A percentile compares a stretch with the other conserved stretches of the same genome.
Evolutionary conservation across 306 rosid species (phyloP).

Genomic region (Oemleria cerasiformis): DNA sequence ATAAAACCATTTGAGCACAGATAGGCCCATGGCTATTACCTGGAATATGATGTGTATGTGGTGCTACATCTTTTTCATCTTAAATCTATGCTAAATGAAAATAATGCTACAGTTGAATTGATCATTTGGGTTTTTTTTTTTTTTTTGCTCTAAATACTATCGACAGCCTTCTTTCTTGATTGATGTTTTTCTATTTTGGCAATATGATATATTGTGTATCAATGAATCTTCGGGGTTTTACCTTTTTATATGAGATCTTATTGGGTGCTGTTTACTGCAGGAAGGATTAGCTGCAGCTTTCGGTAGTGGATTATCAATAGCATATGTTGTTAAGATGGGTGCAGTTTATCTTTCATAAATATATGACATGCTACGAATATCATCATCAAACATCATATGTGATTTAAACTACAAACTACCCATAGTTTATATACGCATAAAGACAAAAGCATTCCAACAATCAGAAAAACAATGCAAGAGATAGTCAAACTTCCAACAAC

Average conservation of each 20-base stretch:
- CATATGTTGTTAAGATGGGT: constrained; percentile 88
- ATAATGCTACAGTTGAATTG: neutral
- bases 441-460: too few species aligned
- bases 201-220: neutral
- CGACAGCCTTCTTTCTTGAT: neutral
- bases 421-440: too few species aligned
- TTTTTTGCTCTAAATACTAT: neutral
- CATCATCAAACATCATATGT: too few species aligned
- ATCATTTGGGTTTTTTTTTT: neutral
- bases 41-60: neutral
- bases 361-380: too few species aligned
- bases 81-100: neutral
- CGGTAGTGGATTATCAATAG: constrained; percentile 93
- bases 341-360: too few species aligned
- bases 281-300: constrained; percentile 96
- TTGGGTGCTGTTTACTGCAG: constrained; percentile 49
- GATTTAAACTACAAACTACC: too few species aligned
- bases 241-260: constrained; percentile 26
- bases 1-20: neutral
- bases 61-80: neutral
- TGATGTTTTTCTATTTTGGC: neutral
- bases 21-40: neutral
- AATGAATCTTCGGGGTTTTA: constrained; percentile 12
- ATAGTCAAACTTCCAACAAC: too few species aligned
- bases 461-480: too few species aligned